Base-by-base conservation (phyloP, 2,329 filamentous ascomycete species). In the Aureobasidium sp. region DNA sequence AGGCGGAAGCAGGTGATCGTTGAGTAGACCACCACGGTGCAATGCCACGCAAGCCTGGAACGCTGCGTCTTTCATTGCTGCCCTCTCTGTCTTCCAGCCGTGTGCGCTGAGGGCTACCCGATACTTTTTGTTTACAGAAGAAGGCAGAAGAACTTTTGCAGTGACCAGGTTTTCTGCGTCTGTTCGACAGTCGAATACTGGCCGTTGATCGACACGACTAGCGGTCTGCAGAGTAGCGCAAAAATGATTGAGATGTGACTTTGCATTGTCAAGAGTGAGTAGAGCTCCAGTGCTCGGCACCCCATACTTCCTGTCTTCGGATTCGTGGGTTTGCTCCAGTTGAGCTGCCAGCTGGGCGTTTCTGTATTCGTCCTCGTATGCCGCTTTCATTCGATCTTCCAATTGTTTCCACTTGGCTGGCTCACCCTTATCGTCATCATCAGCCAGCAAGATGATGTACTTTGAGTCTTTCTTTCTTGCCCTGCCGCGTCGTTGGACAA, bases 221-320 rank as follows among this genome's bases (percentile, higher is more conserved):
- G 77, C 77, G 0, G 76, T 75, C 0, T 83, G 80, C 0, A 91
- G 72, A 0, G 81, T 80, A 0, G 79, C 77, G 72, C 92, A 97
- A 67, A 97, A 95, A 72, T 96, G 90, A 51, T 89, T 79, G 1
- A 97, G 80, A 71, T 94, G 91, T n/a, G 80, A 74, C 52, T 87
- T 84, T 0, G 90, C 88, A 66, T 89, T 89, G 41, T 89, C 83
- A 1, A 91, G 79, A 12, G 88, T 88, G 15, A 97, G 76, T 14
- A 84, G 74, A 0, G 90, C 90, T 5, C 74, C 77, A 2, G 80
- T 82, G 3, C 71, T 72, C 14, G 73, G 65, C 3, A 84, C 73
- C 17, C 67, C 67, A 61, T 82, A 77, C 15, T 68, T 65, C 25
- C 75, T 72, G 5, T 65, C 62, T 4, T 74, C 74, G 20, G 69